Evolutionary conservation across 2,329 filamentous ascomycete genomes (phyloP), one percentile per base, ranked within the genome.

Genomic region (Diaporthe caulivora): DNA sequence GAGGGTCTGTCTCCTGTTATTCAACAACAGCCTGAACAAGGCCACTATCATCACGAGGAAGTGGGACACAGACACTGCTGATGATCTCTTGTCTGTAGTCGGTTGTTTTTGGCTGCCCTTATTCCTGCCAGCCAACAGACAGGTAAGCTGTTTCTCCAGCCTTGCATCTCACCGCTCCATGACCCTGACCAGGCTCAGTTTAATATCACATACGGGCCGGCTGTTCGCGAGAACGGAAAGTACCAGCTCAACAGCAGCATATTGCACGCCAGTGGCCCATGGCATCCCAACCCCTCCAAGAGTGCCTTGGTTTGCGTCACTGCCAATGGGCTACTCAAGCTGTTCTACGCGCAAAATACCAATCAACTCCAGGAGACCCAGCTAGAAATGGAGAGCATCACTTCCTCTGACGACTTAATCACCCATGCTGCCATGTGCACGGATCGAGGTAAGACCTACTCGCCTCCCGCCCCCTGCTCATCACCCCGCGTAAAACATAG

Each of bases 91-190:
- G 76, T 90, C 92, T 65, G 86, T 97, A 7, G 94, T 97, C 9
- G 97, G 96, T 4, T 89, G 95, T 80, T 93, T 94, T 83, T 99
- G 97, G 97, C 86, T 98, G 71, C 86, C 87, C n/a, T 86, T 92
- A 31, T 84, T 88, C 37, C 86, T 49, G 40, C n/a, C 62, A 21
- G 47, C 80, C n/a, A 80, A 80, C 77, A 82, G 84, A 77, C 83
- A 86, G 79, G 84, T 84, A 76, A 64, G 77, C 69, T 9, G 9
- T 24, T n/a, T 49, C 51, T 74, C 80, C 53, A 18, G n/a, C 15
- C 31, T 31, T n/a, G 65, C 29, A 65, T 34, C 34, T 29, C 53
- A 47, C 21, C 37, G 26, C 53, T 44, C 62, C 37, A 8, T 44
- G 24, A 17, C 42, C 17, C 68, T 73, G 40, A 75, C 53, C 24